Evolutionary conservation across 2,329 filamentous ascomycete species (phyloP).

Genomic region (Ceratocystis eucalypticola): DNA sequence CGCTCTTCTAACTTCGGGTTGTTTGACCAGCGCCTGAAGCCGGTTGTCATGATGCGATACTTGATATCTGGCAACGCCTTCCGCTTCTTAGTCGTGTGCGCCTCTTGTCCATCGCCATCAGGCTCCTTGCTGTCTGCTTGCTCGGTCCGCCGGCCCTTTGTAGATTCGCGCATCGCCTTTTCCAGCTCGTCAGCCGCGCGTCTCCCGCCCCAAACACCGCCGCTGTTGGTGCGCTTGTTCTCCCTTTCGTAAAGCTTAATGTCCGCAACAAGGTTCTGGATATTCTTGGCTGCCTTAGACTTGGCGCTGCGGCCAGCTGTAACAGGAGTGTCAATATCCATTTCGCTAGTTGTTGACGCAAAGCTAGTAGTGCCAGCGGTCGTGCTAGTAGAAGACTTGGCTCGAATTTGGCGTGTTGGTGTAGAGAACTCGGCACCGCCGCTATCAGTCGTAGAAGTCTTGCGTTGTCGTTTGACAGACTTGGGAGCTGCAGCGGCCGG

Average conservation of each 20-base stretch:
- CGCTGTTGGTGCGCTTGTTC: slow-evolving; percentile 55
- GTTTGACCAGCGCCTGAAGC: slow-evolving; percentile 68
- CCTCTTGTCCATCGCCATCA: slow-evolving; percentile 41
- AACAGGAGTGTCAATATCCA: slow-evolving; percentile 69
- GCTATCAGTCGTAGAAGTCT: background rate
- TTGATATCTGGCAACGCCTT: slow-evolving; percentile 39
- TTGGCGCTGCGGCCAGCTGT: slow-evolving; percentile 79
- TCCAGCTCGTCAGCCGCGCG: slow-evolving; percentile 47
- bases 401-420: slow-evolving; percentile 22
- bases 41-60: slow-evolving; percentile 61
- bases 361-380: background rate
- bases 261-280: slow-evolving; percentile 69
- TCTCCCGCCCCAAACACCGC: slow-evolving; percentile 47
- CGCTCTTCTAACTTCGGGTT: slow-evolving; percentile 60
- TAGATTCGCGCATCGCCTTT: slow-evolving; percentile 28
- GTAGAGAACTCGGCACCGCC: slow-evolving; percentile 24
- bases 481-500: background rate
- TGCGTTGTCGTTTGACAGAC: slow-evolving; percentile 22
- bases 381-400: background rate
- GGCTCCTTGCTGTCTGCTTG: slow-evolving; percentile 31
- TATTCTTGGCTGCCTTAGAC: slow-evolving; percentile 59
- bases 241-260: slow-evolving; percentile 89
- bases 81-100: slow-evolving; percentile 39
- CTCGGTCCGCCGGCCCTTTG: background rate
- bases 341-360: slow-evolving; percentile 26